phyloP scores from a whole-genome alignment of 2,329 filamentous ascomycete genomes.

The Cladobotryum protrusum region DNA sequence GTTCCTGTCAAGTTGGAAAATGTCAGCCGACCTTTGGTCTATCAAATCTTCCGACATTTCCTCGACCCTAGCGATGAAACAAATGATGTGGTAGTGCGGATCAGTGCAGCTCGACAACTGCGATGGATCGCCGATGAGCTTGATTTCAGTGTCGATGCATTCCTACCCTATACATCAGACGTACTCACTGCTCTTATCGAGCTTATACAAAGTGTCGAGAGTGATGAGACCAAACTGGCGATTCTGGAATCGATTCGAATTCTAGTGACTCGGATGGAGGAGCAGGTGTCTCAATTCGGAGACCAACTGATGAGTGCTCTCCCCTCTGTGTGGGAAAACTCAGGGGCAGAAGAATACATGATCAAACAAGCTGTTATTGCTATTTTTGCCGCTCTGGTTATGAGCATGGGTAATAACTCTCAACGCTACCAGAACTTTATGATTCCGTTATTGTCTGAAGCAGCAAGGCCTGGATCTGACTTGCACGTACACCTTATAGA shows the following conservation, averaged over 20 bases:
- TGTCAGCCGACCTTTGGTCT: slow-evolving; percentile 65
- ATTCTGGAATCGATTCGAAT: slow-evolving; percentile 80
- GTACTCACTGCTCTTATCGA: slow-evolving; percentile 67
- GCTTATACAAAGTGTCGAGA: slow-evolving; percentile 72
- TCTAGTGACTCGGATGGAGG: slow-evolving; percentile 75
- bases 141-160: slow-evolving; percentile 67
- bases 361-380: slow-evolving; percentile 91
- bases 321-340: slow-evolving; percentile 77
- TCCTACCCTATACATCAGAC: slow-evolving; percentile 69
- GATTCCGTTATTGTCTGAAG: slow-evolving; percentile 74
- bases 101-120: slow-evolving; percentile 84
- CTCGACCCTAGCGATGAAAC: slow-evolving; percentile 68
- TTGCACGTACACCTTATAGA: slow-evolving; percentile 79
- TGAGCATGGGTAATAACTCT: slow-evolving; percentile 73
- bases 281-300: slow-evolving; percentile 60
- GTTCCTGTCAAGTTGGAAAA: slow-evolving; percentile 69
- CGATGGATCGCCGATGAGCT: slow-evolving; percentile 77
- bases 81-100: slow-evolving; percentile 87
- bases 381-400: slow-evolving; percentile 77
- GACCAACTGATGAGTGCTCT: slow-evolving; percentile 77
- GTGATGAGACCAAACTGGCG: slow-evolving; percentile 84
- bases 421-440: slow-evolving; percentile 73
- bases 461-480: slow-evolving; percentile 69
- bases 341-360: slow-evolving; percentile 73
- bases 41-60: slow-evolving; percentile 83